Evolutionary conservation across 148 eudicot species (phyloP), one percentile per base, ranked within the genome.

Genomic region (Amaranthus palmeri): DNA sequence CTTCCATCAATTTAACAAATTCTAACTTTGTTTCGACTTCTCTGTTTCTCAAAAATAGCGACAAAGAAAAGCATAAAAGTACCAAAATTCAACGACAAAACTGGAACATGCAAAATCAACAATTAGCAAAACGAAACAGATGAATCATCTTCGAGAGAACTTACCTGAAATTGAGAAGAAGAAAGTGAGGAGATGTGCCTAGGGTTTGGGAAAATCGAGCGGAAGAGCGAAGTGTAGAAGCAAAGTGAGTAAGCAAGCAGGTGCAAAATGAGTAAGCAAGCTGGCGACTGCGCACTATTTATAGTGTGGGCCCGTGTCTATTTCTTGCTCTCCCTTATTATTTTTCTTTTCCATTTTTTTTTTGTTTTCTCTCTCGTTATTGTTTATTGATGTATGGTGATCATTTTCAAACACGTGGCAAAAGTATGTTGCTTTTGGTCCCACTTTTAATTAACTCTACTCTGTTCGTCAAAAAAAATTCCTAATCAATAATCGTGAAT

Each of bases 331-430:
- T 8, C 18, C 11, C 59, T 55, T 55, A 2, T 13, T 55, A 2
- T 55, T 13, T 25, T 55, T 55, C 59, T 55, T 55, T 7, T 55
- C 59, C 4, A 0, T 40, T 12, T 14, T 63, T n/a, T 15, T 47
- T 0, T 47, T 64, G 1, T 14, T 45, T n/a, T n/a, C 5, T 45
- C 12, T 11, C 42, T 13, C 36, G 36, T 25, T 10, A 10, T 61
- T 42, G 10, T 13, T 42, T 58, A 42, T 58, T 15, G 7, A 14
- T 13, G 59, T 15, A 42, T 48, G 47, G 74, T 55, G 64, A 74
- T 68, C 79, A 41, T 65, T 76, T 55, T 77, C 65, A 10, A 9
- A 18, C 70, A 77, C 71, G 66, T 77, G 71, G 71, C 47, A n/a
- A 4, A 11, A 11, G 17, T 2, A 0, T 3, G 18, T 36, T 41